Evolutionary conservation across 768 basidiomycete genomes (phyloP).

Genomic region (Holtermanniella nyarrowii): DNA sequence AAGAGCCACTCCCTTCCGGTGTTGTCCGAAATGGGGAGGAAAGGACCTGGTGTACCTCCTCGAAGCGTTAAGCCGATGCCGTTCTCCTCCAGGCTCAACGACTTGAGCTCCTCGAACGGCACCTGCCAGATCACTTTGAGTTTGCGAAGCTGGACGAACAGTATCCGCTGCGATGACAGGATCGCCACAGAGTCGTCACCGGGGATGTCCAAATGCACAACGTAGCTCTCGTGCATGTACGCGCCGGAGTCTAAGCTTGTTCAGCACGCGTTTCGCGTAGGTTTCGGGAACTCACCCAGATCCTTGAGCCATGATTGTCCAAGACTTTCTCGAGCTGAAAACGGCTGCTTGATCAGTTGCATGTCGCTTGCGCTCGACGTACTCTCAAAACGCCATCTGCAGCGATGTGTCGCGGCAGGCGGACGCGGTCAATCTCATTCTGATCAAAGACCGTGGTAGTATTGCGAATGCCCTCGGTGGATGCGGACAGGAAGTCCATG

Average conservation of each 20-base stretch:
- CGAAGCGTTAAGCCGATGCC: constrained; percentile 73
- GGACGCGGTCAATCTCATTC: constrained; percentile 72
- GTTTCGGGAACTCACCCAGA: constrained; percentile 44
- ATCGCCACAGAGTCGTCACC: constrained; percentile 57
- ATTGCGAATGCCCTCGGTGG: constrained; percentile 93
- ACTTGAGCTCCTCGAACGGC: constrained; percentile 73
- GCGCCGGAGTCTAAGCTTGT: constrained; percentile 49
- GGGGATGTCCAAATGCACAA: constrained; percentile 83
- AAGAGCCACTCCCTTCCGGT: constrained; percentile 42
- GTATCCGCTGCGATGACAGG: constrained; percentile 63
- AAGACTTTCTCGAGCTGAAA: constrained; percentile 74
- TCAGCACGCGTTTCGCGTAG: background rate
- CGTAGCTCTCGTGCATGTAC: constrained; percentile 72
- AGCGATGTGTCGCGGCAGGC: constrained; percentile 77
- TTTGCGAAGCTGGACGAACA: constrained; percentile 76
- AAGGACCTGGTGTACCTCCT: constrained; percentile 46
- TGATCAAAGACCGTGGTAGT: constrained; percentile 97
- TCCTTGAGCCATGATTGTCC: constrained; percentile 98
- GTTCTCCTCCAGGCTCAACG: constrained; percentile 77
- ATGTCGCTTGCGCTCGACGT: constrained; percentile 35
- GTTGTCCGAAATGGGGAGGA: constrained; percentile 42
- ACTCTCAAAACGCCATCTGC: constrained; percentile 80
- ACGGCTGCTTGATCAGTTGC: constrained; percentile 51
- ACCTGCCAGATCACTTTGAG: constrained; percentile 85
- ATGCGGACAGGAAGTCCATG: constrained; percentile 88